These are phyloP conservation scores for Polysphondylium violaceum DNA, from an alignment of 78 protist genomes.

Conservation along the genomic window DNA sequence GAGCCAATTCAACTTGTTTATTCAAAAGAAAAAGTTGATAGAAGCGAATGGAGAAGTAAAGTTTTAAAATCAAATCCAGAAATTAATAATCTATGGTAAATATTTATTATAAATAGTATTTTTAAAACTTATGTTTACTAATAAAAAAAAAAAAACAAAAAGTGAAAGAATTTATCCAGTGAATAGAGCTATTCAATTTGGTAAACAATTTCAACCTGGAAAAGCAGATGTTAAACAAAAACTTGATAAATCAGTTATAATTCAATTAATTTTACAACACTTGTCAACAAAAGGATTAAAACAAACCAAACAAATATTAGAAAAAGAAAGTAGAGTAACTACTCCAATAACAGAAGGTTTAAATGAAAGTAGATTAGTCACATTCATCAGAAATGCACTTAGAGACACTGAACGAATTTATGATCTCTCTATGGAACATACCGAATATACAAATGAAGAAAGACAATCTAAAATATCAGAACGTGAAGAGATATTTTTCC, in stretches of 20 bases:
- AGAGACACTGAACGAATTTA: slow-evolving; percentile 76
- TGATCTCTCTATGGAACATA: slow-evolving; percentile 81
- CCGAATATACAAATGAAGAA: slow-evolving; percentile 29
- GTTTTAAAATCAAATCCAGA: slow-evolving; percentile 63
- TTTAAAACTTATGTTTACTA: neutral
- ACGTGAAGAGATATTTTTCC: slow-evolving; percentile 65
- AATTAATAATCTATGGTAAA: slow-evolving; percentile 51
- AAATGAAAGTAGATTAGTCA: slow-evolving; percentile 55
- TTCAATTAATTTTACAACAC: slow-evolving; percentile 80
- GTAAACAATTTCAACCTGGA: slow-evolving; percentile 77
- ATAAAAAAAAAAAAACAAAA: too few species aligned
- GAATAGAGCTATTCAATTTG: slow-evolving; percentile 67
- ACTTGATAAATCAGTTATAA: slow-evolving; percentile 32
- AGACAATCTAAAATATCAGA: slow-evolving; percentile 43
- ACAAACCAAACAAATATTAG: slow-evolving; percentile 46
- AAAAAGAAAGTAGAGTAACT: slow-evolving; percentile 46
- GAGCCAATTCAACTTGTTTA: slow-evolving; percentile 30
- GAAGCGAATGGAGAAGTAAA: slow-evolving; percentile 75
- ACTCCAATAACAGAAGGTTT: slow-evolving; percentile 67
- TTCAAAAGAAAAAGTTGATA: slow-evolving; percentile 58
- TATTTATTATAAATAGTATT: neutral
- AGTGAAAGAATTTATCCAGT: slow-evolving; percentile 71
- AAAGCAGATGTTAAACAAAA: slow-evolving; percentile 70
- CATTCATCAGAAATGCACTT: slow-evolving; percentile 53
- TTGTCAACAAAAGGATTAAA: slow-evolving; percentile 70